Evolutionary conservation across 2,329 filamentous ascomycete genomes (phyloP), one percentile per base, ranked within the genome.

Genomic region (Sordariomycetes sp.): DNA sequence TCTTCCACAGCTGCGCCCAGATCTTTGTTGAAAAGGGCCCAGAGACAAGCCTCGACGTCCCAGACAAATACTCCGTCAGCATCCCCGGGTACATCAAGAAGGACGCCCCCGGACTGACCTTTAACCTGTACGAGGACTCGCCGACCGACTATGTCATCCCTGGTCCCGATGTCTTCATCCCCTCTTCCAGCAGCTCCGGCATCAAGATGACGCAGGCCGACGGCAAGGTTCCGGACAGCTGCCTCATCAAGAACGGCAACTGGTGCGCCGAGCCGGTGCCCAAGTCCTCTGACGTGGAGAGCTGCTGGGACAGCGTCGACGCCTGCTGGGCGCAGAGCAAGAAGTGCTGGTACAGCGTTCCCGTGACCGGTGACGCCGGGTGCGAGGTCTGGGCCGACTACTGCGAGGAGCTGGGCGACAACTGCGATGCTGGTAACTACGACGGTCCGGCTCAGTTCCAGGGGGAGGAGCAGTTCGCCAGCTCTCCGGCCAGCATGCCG

Each of bases 1-100:
- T 83, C 58, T 87, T 82, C 52, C 61, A 72, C 33, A 76, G 79
- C 33, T 87, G 82, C 51, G 79, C 79, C 2, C 82, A 87, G 55
- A 63, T 86, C 42, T 82, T 73, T 49, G 54, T 87, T 31, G 47
- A 73, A 35, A 51, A 53, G 36, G 55, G 49, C 20, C 67, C 67
- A 30, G 51, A 55, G 2, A 68, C 62, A 6, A 54, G 61, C 32
- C 57, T 73, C 0, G 52, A 63, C 2, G 58, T 72, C 6, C 71
- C 74, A 0, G 41, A 54, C 2, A 54, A 56, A 34, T 55, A 64
- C 37, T 70, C 66, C 4, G 76, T 80, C 37, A 67, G 62, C 34
- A 86, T 86, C 39, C 82, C 81, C 0, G 80, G 80, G 7, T 69
- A 84, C 45, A 67, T 84, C 35, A 53, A 66, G 33, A 54, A 63